A percentile compares a stretch with the other conserved stretches of the same genome.
Conservation (phyloP, 2,329 filamentous ascomycete genomes). For the Proliferodiscus dingleyae region DNA sequence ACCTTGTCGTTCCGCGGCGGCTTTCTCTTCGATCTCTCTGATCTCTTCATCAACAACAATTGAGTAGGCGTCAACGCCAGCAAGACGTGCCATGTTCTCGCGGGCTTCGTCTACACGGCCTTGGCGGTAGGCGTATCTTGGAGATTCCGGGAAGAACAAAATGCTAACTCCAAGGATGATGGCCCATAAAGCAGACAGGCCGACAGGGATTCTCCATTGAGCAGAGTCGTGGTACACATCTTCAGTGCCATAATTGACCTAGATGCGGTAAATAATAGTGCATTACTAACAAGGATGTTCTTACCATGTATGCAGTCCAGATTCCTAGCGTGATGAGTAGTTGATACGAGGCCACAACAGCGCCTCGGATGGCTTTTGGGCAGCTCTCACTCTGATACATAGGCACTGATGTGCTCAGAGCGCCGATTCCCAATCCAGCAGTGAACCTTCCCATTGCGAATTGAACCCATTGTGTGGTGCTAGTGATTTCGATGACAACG, state of each 20-base stretch:
- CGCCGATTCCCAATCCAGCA: slow-evolving; percentile 62
- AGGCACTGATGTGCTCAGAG: slow-evolving; percentile 58
- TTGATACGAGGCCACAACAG: slow-evolving; percentile 61
- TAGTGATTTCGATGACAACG: slow-evolving; percentile 59
- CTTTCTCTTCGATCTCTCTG: slow-evolving; percentile 46
- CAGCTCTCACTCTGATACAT: slow-evolving; percentile 67
- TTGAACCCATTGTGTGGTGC: slow-evolving; percentile 53
- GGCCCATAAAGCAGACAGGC: slow-evolving; percentile 51
- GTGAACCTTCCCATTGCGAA: slow-evolving; percentile 60
- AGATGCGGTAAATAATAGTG: slow-evolving; percentile 34
- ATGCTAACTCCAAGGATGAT: slow-evolving; percentile 46
- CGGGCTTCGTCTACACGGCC: slow-evolving; percentile 46
- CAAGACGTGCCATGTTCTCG: slow-evolving; percentile 41
- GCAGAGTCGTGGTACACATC: slow-evolving; percentile 36
- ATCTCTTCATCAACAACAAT: slow-evolving; percentile 43
- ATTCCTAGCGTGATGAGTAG: slow-evolving; percentile 67
- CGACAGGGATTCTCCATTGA: slow-evolving; percentile 60
- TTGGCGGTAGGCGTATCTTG: slow-evolving; percentile 45
- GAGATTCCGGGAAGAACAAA: slow-evolving; percentile 50
- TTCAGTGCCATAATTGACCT: slow-evolving; percentile 58
- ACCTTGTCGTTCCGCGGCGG: slow-evolving; percentile 42
- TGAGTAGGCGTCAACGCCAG: slow-evolving; percentile 36
- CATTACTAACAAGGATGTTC: slow-evolving; percentile 3
- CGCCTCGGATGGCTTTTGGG: slow-evolving; percentile 58
- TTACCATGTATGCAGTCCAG: slow-evolving; percentile 49